Percentiles rank a stretch among this genome's conserved stretches.
Evolutionary conservation across 345 rosid species (phyloP).

Genomic region (Acer yangbiense): DNA sequence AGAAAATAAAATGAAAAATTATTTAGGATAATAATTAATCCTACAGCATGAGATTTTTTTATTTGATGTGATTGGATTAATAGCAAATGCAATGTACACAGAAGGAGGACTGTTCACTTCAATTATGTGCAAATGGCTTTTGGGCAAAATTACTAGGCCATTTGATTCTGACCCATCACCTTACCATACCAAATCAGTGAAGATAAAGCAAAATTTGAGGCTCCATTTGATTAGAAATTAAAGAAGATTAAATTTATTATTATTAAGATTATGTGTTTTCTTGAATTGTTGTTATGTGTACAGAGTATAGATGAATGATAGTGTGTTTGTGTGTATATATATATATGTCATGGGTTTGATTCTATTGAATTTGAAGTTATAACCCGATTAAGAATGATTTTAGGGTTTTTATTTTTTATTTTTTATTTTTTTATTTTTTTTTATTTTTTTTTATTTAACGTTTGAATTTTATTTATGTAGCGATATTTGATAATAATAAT

Average conservation of each 20-base stretch:
- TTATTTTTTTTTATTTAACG: no score
- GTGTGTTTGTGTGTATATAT: no score
- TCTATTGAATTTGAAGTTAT: no score
- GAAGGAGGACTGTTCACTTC: slow-evolving; percentile 21
- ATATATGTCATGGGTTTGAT: no score
- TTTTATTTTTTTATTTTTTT: no score
- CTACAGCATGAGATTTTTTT: neutral
- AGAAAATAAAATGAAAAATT: neutral
- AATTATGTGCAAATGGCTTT: neutral
- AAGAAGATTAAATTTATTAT: neutral
- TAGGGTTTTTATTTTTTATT: no score
- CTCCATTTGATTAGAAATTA: neutral
- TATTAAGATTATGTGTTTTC: no score
- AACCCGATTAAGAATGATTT: no score
- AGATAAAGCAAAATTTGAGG: slow-evolving; percentile 2
- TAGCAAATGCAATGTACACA: slow-evolving; percentile 12
- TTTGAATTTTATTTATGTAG: no score
- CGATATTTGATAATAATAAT: no score
- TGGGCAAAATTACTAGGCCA: neutral
- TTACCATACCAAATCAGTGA: slow-evolving; percentile 18
- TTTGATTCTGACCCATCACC: slow-evolving; percentile 28
- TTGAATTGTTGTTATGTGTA: no score
- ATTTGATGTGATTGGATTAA: neutral
- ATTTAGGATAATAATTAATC: neutral
- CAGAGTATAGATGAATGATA: no score